These are phyloP conservation scores for Phaffomyces thermotolerans DNA, from an alignment of 805 yeast genomes.

Conservation along the genomic window DNA sequence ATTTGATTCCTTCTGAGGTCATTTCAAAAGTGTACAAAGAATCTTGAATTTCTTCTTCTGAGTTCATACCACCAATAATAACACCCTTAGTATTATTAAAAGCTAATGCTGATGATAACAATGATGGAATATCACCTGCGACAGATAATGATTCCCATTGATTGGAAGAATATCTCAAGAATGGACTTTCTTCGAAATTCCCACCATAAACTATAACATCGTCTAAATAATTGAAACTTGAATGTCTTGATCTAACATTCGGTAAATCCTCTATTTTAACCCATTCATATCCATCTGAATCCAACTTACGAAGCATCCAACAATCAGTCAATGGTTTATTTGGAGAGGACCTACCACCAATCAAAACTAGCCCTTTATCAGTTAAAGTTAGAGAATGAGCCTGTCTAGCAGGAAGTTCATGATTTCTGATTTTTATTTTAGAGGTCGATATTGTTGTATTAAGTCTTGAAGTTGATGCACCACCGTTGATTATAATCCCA, in stretches of 20 bases:
- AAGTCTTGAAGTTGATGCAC: constrained; percentile 25
- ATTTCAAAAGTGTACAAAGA: constrained; percentile 30
- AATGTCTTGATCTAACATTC: constrained; percentile 44
- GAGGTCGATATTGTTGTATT: constrained; percentile 11
- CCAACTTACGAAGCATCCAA: constrained; percentile 29
- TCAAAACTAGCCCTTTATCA: constrained; percentile 29
- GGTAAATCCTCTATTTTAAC: constrained; percentile 31
- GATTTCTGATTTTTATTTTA: constrained; percentile 8
- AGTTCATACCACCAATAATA: constrained; percentile 41
- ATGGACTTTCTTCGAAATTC: constrained; percentile 14
- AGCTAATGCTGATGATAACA: constrained; percentile 32
- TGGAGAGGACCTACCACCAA: constrained; percentile 70
- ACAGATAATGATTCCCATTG: constrained; percentile 3
- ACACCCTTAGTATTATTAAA: constrained; percentile 31
- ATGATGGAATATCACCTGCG: constrained; percentile 13
- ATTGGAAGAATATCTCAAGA: constrained; percentile 15
- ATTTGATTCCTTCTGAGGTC: constrained; percentile 15
- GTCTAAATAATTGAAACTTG: constrained; percentile 26
- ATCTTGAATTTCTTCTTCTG: constrained; percentile 18
- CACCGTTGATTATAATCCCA: constrained; percentile 28
- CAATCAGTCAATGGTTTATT: constrained; percentile 35
- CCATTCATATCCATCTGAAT: constrained; percentile 32
- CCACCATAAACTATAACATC: constrained; percentile 50
- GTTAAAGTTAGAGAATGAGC: constrained; percentile 44
- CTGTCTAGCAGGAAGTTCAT: constrained; percentile 36